A percentile compares a stretch with the other conserved stretches of the same genome.
phyloP scores from a whole-genome alignment of 75 land plant genomes.

The Sequoia sempervirens region DNA sequence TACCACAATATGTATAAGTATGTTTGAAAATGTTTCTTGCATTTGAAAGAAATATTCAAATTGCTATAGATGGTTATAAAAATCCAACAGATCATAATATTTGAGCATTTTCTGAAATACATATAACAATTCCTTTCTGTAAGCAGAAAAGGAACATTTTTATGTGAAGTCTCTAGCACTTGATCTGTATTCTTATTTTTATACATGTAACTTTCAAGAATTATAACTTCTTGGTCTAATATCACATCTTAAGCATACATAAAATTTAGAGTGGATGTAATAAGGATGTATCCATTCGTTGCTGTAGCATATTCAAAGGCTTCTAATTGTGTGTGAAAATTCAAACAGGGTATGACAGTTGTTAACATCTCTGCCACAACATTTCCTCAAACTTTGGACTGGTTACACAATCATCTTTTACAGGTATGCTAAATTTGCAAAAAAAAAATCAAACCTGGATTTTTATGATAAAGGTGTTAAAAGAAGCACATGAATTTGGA shows the following conservation, averaged over 20 bases:
- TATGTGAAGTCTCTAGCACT: too few species aligned
- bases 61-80: neutral
- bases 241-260: neutral
- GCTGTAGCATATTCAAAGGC: neutral
- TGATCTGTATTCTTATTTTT: too few species aligned
- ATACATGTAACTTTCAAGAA: neutral
- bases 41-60: neutral
- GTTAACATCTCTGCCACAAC: constrained; percentile 88
- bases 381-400: constrained; percentile 94
- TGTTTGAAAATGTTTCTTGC: neutral
- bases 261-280: neutral
- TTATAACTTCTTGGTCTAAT: neutral
- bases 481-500: neutral
- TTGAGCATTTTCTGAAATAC: neutral
- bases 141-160: neutral
- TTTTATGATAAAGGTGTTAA: neutral
- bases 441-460: neutral
- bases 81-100: neutral
- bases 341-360: constrained; percentile 69
- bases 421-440: constrained; percentile 49
- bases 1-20: neutral
- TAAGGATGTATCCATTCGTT: neutral
- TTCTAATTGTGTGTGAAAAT: neutral
- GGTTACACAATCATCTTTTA: constrained; percentile 84
- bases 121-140: neutral